A percentile compares a stretch with the other conserved stretches of the same genome.
Evolutionary conservation across 306 rosid species (phyloP).

Genomic region (Ceratonia siliqua): DNA sequence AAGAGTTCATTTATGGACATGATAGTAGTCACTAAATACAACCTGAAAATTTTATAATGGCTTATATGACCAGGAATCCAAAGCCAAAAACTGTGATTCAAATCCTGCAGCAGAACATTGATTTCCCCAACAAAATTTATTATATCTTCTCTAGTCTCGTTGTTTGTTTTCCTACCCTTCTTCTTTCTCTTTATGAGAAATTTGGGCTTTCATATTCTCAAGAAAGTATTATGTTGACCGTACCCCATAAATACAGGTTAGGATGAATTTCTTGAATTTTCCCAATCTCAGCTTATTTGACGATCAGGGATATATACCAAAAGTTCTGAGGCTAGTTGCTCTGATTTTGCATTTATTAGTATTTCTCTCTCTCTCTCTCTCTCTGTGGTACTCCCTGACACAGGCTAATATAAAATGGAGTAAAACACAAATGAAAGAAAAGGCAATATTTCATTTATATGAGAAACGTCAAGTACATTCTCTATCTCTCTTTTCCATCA

Average conservation of each 20-base stretch:
- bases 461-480: too few relatives aligned
- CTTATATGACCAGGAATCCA: not conserved
- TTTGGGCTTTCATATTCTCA: not conserved
- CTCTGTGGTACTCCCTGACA: too few relatives aligned
- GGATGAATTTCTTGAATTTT: not conserved
- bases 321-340: not conserved
- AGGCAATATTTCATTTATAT: too few relatives aligned
- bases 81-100: not conserved
- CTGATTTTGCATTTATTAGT: too few relatives aligned
- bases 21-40: not conserved
- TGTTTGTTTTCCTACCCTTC: not conserved
- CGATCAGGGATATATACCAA: not conserved
- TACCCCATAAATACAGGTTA: not conserved
- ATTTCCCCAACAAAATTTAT: not conserved
- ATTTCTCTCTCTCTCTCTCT: too few relatives aligned
- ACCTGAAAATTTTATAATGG: not conserved
- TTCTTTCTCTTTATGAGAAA: constrained; percentile 3
- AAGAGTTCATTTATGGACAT: too few relatives aligned
- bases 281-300: not conserved
- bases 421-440: too few relatives aligned
- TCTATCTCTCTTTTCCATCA: too few relatives aligned
- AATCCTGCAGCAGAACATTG: not conserved
- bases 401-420: too few relatives aligned
- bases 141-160: not conserved
- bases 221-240: not conserved